Conservation (phyloP, 306 rosid genomes). For the Prinsepia uniflora region DNA sequence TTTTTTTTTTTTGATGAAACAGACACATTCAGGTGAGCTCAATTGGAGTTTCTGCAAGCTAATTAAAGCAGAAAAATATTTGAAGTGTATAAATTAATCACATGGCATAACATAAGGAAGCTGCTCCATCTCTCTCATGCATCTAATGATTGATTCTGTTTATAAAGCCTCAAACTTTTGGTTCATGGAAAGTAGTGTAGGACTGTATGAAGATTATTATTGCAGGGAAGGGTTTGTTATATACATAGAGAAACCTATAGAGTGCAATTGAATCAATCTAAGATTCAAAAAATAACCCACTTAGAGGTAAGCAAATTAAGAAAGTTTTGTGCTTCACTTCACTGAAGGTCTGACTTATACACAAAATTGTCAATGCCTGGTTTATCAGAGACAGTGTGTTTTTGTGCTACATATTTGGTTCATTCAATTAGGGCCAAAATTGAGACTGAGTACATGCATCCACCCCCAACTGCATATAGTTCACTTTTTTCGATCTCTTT, state of each 20-base stretch:
- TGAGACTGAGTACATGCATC: background rate
- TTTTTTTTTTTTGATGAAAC: no score
- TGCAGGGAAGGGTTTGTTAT: background rate
- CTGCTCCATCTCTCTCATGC: background rate
- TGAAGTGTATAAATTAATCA: background rate
- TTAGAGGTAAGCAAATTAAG: slow-evolving; percentile 7
- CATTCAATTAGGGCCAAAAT: background rate
- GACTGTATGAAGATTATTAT: no score
- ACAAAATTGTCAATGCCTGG: background rate
- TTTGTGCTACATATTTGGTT: background rate
- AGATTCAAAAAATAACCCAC: background rate
- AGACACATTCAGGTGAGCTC: no score
- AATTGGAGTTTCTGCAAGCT: no score
- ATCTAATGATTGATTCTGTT: background rate
- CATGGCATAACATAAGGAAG: slow-evolving; percentile 14
- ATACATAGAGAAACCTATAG: background rate
- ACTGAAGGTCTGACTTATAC: background rate
- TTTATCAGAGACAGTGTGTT: background rate
- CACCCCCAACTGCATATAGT: background rate
- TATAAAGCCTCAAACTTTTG: background rate
- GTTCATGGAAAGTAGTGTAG: slow-evolving; percentile 7
- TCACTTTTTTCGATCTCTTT: no score
- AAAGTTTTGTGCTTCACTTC: background rate
- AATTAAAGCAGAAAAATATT: background rate
- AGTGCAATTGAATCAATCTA: background rate